Conservation (phyloP, 2,329 filamentous ascomycete species). For the Xylaria hypoxylon region DNA sequence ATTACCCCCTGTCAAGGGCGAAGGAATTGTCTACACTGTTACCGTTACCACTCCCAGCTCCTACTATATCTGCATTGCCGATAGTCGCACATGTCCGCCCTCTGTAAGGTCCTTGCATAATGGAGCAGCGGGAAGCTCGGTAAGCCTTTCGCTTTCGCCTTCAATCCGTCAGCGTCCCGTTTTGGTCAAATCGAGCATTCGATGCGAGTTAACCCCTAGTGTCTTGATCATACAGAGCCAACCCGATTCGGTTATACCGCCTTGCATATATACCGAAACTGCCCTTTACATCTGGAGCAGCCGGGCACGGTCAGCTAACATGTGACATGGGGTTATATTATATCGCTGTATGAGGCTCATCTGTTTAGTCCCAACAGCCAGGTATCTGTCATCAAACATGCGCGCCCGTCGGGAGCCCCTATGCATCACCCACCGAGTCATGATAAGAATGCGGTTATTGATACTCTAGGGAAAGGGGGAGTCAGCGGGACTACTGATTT, state of each 20-base stretch:
- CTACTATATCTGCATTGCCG: conserved; percentile 24
- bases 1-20: conserved; percentile 19
- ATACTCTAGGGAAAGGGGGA: not conserved
- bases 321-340: conserved; percentile 12
- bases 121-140: conserved; percentile 31
- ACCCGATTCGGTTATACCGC: conserved; percentile 24
- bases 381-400: conserved; percentile 13
- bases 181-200: conserved; percentile 10
- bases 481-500: not conserved
- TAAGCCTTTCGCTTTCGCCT: conserved; percentile 16
- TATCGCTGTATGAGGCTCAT: conserved; percentile 3
- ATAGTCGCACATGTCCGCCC: conserved; percentile 15
- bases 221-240: conserved; percentile 10
- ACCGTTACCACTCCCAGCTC: conserved; percentile 20
- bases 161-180: not conserved
- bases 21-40: conserved; percentile 23
- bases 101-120: conserved; percentile 37
- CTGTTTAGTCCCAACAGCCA: not conserved
- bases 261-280: conserved; percentile 17
- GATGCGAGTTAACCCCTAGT: conserved; percentile 12
- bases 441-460: not conserved
- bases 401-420: conserved; percentile 1
- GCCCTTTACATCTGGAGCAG: conserved; percentile 13
- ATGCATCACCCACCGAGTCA: not conserved
- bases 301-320: not conserved